Base-by-base conservation (phyloP, 2,329 filamentous ascomycete species). In the Westerdykella sp. region DNA sequence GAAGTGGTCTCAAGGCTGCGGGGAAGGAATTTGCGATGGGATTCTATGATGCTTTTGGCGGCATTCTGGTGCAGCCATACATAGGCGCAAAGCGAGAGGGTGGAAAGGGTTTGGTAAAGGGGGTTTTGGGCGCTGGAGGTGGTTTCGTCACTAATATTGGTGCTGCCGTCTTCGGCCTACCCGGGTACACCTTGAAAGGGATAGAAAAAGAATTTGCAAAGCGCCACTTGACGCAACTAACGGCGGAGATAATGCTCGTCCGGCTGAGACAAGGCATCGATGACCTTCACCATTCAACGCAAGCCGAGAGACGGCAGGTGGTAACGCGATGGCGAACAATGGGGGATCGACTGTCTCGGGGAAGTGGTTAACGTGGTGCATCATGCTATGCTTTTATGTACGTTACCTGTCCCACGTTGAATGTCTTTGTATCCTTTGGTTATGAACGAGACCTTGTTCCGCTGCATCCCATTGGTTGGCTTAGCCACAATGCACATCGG, bases 11-110 rank as follows among this genome's bases (percentile, higher is more conserved):
- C 16, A 80, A 75, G 47, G 80, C 87, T 30, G 88, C 87, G 1
- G 79, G 84, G 2, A 87, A 74, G 63, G 84, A 85, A 57, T 81
- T 91, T 42, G 81, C 79, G 0, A 76, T 81, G 42, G 86, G 87
- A 0, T 70, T 93, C 30, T 87, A 79, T 56, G 85, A 91, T 55
- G 87, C 86, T 1, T 77, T 90, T 18, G 81, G 85, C 1, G 87
- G 86, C 0, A 69, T 94, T 2, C 74, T 89, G 5, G 87, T 79
- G 0, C 86, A 91, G 50, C 88, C 88, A 0, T 62, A 82, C 1
- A 75, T 75, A 44, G 87, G 80, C 12, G 78, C 77, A 11, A 76
- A 76, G 54, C 77, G 84, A 45, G 76, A 79, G 44, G 80, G 80
- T 2, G 57, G 68, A 2, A 71, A 68, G 5, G 88, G 88, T 1